Percentiles rank a stretch among this genome's conserved stretches.
These are phyloP conservation scores for Lepiota venenata DNA, from an alignment of 768 basidiomycete genomes.

Conservation along the genomic window DNA sequence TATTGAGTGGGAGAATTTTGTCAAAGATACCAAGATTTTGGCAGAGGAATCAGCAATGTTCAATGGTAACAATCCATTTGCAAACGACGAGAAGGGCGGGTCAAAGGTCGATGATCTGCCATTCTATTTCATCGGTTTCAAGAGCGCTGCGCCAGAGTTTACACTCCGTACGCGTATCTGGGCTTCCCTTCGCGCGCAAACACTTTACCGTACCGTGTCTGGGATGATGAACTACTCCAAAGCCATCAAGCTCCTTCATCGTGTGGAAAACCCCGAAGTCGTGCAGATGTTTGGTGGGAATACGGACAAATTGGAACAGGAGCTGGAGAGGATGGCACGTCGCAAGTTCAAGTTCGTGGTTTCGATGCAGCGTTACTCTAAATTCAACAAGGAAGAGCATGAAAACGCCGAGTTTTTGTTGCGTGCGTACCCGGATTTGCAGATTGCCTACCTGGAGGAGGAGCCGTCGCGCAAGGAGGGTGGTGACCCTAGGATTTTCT, in stretches of 20 bases:
- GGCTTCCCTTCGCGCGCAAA: constrained; percentile 98
- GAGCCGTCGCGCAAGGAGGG: constrained; percentile 93
- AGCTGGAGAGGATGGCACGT: constrained; percentile 95
- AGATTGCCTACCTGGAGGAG: constrained; percentile 98
- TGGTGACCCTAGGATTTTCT: constrained; percentile 93
- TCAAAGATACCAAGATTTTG: constrained; percentile 98
- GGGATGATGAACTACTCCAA: constrained; percentile 99
- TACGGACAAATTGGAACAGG: constrained; percentile 93
- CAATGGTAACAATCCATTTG: constrained; percentile 67
- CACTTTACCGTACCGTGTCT: constrained; percentile 96
- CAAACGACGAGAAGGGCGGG: constrained; percentile 76
- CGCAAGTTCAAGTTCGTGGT: constrained; percentile 99
- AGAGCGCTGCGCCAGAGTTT: constrained; percentile 96
- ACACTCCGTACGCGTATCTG: constrained; percentile 98
- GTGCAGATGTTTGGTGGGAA: constrained; percentile 97
- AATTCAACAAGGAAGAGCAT: constrained; percentile 99
- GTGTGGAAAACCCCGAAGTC: constrained; percentile 98
- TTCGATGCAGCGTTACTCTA: constrained; percentile 98
- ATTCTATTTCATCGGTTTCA: constrained; percentile 99
- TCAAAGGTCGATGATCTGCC: constrained; percentile 91
- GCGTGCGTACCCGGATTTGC: constrained; percentile 96
- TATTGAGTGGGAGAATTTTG: constrained; percentile 99
- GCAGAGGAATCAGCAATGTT: constrained; percentile 92
- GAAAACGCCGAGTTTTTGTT: constrained; percentile 98
- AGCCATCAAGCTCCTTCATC: constrained; percentile 98